Evolutionary conservation across 139 green algal genomes (phyloP), one percentile per base, ranked within the genome.

Genomic region (Raphidocelis subcapitata): DNA sequence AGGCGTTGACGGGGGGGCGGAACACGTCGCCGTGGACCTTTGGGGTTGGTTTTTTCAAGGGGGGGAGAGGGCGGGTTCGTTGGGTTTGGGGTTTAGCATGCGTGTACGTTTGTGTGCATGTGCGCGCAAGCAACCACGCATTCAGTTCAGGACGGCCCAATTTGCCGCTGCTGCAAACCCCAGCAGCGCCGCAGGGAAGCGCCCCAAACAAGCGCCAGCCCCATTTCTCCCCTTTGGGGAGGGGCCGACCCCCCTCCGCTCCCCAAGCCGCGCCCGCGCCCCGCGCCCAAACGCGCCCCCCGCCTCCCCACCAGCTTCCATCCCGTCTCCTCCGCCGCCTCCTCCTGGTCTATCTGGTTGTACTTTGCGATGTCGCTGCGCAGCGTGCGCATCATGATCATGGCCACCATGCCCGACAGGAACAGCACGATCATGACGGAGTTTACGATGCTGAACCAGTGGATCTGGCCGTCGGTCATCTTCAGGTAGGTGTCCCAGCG

Each of bases 401-500:
- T 97, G 57, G 95, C 96, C 23, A 99, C 92, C 95, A 99, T 99
- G 72, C 91, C 96, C 1, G 85, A 89, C 36, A 99, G 87, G 89
- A 99, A 99, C 12, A 99, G 83, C 69, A 99, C 95, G 62, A 99
- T 98, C 95, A 99, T 98, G 47, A 97, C 81, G n/a, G 83, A 94
- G 88, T 99, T 99, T 64, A 99, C 92, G 83, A 99, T 97, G 57
- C 88, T 95, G 85, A 99, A 99, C 95, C 95, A 98, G 83, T 98
- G 95, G 73, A 99, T 97, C 86, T 99, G 92, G 70, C 84, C 94
- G 65, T 96, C 91, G 31, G 84, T 92, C 89, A 97, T 97, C 67
- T 95, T 67, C 70, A 99, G 85, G 88, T 99, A 99, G 0, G 96
- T 97, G 86, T 99, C 96, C 96, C 96, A 99, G 16, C 96, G 88